A percentile compares a stretch with the other conserved stretches of the same genome.
Conservation (phyloP, 768 basidiomycete species). For the Xerocomus spinulosus region DNA sequence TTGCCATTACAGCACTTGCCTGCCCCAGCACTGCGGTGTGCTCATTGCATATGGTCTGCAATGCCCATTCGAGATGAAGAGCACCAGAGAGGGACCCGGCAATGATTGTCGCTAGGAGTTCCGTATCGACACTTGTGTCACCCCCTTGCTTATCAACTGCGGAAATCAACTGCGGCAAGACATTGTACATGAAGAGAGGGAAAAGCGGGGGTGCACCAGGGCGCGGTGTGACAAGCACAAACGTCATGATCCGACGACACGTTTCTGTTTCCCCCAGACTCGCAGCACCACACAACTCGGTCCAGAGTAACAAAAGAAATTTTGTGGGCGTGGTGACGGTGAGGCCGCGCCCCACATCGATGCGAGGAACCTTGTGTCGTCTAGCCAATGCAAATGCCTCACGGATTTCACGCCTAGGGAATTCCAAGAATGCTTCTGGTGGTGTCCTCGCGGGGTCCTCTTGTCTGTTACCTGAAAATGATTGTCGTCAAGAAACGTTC, state of each 20-base stretch:
- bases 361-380: conserved; percentile 55
- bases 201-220: conserved; percentile 56
- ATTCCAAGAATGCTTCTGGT: conserved; percentile 44
- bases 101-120: conserved; percentile 61
- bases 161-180: conserved; percentile 57
- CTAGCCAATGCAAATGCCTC: conserved; percentile 53
- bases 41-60: conserved; percentile 50
- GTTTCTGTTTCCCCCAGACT: conserved; percentile 57
- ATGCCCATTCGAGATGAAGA: conserved; percentile 67
- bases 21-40: conserved; percentile 53
- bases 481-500: not conserved
- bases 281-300: conserved; percentile 51
- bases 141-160: conserved; percentile 48
- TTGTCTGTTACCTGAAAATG: conserved; percentile 14
- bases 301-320: conserved; percentile 68
- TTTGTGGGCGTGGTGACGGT: conserved; percentile 50
- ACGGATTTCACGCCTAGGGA: conserved; percentile 54
- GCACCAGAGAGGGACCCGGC: conserved; percentile 64
- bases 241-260: conserved; percentile 62
- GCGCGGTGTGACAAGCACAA: conserved; percentile 61
- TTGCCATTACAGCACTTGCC: conserved; percentile 58
- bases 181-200: conserved; percentile 65
- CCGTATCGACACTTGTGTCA: conserved; percentile 53
- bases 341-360: conserved; percentile 68
- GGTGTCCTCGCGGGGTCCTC: conserved; percentile 19